These are phyloP conservation scores for Naematelia aurantialba DNA, from an alignment of 768 basidiomycete species.

Conservation along the genomic window DNA sequence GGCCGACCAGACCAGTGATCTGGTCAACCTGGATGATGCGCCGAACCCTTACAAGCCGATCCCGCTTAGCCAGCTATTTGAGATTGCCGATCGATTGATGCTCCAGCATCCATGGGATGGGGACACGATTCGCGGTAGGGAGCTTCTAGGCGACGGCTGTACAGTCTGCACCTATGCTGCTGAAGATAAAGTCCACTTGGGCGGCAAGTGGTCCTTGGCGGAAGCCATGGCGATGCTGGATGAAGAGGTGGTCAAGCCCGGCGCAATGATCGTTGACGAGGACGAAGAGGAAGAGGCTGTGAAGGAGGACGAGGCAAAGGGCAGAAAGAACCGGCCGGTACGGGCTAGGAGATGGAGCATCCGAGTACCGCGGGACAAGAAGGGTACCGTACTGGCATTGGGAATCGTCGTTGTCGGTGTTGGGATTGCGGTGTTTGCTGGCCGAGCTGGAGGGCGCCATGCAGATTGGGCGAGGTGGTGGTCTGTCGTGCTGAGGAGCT, in stretches of 20 bases:
- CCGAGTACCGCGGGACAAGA: constrained; percentile 15
- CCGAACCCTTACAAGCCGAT: constrained; percentile 42
- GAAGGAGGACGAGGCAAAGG: constrained; percentile 19
- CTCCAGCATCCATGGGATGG: constrained; percentile 40
- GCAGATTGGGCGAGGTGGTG: constrained; percentile 34
- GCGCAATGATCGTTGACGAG: constrained; percentile 20
- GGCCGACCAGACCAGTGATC: not conserved
- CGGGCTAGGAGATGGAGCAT: constrained; percentile 10
- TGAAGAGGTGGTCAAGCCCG: constrained; percentile 26
- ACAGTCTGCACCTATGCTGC: constrained; percentile 40
- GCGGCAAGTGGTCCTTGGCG: constrained; percentile 1
- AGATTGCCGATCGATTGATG: constrained; percentile 37
- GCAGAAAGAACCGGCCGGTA: constrained; percentile 1
- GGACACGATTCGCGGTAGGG: constrained; percentile 29
- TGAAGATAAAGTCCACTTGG: constrained; percentile 8
- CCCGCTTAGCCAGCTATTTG: constrained; percentile 43
- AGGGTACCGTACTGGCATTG: constrained; percentile 25
- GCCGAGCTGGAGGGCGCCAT: constrained; percentile 16
- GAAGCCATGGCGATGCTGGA: constrained; percentile 18
- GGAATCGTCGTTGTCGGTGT: constrained; percentile 29
- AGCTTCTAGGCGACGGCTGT: constrained; percentile 45
- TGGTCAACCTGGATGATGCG: constrained; percentile 12
- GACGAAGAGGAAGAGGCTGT: constrained; percentile 11
- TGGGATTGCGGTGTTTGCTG: constrained; percentile 28
- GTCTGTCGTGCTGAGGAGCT: constrained; percentile 22